phyloP scores from a whole-genome alignment of 768 basidiomycete species.

The Amanita jacksonii region DNA sequence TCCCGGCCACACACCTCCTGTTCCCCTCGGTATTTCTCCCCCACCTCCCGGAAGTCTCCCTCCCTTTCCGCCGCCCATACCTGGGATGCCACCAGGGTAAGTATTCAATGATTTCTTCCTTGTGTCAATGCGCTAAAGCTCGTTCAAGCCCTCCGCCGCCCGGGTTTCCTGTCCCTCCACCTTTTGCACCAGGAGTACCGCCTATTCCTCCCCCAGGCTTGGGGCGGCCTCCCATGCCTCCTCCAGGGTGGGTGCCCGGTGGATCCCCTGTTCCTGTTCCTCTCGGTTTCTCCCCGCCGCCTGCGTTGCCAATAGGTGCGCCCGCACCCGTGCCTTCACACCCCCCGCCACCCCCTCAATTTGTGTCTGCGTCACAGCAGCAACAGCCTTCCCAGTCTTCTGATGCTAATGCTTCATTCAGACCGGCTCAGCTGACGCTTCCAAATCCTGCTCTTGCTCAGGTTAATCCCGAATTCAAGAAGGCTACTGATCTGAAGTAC shows the following conservation, averaged over 20 bases:
- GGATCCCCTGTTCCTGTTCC: conserved; percentile 9
- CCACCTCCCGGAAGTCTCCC: conserved; percentile 6
- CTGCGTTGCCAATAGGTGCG: conserved; percentile 11
- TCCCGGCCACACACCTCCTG: conserved; percentile 1
- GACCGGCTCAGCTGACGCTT: conserved; percentile 28
- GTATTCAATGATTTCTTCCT: no score
- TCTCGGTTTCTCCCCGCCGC: conserved; percentile 15
- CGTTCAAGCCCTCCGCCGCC: not conserved
- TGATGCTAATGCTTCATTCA: conserved; percentile 14
- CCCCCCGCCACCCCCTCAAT: conserved; percentile 13
- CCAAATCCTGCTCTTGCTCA: conserved; percentile 53
- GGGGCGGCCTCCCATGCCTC: conserved; percentile 2
- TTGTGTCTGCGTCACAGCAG: conserved; percentile 13
- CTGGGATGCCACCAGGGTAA: conserved; percentile 6
- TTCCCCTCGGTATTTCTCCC: conserved; percentile 6
- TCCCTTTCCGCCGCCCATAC: not conserved
- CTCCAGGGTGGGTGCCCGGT: conserved; percentile 13
- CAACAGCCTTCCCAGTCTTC: conserved; percentile 13
- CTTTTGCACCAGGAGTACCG: conserved; percentile 9
- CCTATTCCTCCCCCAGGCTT: conserved; percentile 18
- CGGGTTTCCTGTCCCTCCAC: conserved; percentile 7
- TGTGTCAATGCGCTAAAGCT: no score
- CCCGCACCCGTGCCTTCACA: no score
- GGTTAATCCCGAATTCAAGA: conserved; percentile 68
- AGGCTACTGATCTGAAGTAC: conserved; percentile 65